Conservation (phyloP, 768 basidiomycete genomes). For the Leccinum disarticulatum region DNA sequence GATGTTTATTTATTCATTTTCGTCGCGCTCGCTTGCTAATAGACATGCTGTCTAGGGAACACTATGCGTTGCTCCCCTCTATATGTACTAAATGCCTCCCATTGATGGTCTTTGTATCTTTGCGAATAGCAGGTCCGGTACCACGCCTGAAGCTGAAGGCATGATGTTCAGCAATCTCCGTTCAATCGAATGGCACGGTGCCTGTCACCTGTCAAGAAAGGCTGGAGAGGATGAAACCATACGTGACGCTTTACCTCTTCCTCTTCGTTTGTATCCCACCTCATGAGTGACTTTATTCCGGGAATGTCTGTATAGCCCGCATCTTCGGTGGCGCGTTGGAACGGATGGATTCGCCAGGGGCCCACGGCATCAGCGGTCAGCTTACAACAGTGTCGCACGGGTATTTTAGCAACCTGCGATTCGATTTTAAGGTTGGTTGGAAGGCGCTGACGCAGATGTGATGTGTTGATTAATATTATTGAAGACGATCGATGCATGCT, state of each 20-base stretch:
- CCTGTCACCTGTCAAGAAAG: slow-evolving; percentile 17
- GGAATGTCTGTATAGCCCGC: slow-evolving; percentile 18
- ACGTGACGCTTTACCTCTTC: slow-evolving; percentile 27
- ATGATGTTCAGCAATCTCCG: slow-evolving; percentile 12
- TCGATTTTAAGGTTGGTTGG: slow-evolving; percentile 23
- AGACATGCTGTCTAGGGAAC: slow-evolving; percentile 8
- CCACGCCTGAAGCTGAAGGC: slow-evolving; percentile 10
- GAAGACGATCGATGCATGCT: slow-evolving; percentile 12
- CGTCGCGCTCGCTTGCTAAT: slow-evolving; percentile 11
- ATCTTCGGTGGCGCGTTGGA: slow-evolving; percentile 16
- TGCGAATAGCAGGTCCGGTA: slow-evolving; percentile 28
- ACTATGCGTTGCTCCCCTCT: slow-evolving; percentile 18
- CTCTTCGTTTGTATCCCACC: slow-evolving; percentile 14
- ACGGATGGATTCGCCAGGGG: slow-evolving; percentile 15
- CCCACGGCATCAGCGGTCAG: slow-evolving; percentile 11
- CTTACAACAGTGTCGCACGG: slow-evolving; percentile 7
- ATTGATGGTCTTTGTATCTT: slow-evolving; percentile 25
- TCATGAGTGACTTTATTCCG: slow-evolving; percentile 22
- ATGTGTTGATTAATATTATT: slow-evolving; percentile 20
- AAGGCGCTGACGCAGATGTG: slow-evolving; percentile 14
- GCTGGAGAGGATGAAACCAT: slow-evolving; percentile 18
- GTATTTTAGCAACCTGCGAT: slow-evolving; percentile 6
- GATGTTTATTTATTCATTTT: not conserved
- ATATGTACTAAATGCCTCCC: slow-evolving; percentile 25
- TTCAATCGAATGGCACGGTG: slow-evolving; percentile 5